phyloP scores from a whole-genome alignment of 441 rosid species.

The Adansonia grandidieri region DNA sequence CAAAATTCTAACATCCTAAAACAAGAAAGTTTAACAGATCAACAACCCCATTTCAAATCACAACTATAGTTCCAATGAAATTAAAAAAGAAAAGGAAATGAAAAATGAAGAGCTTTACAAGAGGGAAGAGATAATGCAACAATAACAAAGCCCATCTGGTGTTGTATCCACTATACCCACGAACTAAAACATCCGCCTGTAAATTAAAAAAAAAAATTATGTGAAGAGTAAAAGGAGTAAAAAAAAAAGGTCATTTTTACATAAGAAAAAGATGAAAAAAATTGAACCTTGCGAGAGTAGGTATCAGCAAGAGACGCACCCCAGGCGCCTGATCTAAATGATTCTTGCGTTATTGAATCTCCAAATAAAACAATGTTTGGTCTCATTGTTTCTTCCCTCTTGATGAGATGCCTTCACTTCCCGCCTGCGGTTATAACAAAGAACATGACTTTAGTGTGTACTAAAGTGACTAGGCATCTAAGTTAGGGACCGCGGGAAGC shows the following conservation, averaged over 20 bases:
- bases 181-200: slow-evolving; percentile 76
- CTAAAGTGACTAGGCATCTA: no score
- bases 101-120: slow-evolving; percentile 43
- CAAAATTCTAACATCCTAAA: not conserved
- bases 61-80: slow-evolving; percentile 1
- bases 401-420: no score
- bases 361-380: slow-evolving; percentile 83
- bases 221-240: not conserved
- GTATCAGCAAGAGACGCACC: slow-evolving; percentile 79
- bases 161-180: slow-evolving; percentile 96
- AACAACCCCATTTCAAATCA: slow-evolving; percentile 1
- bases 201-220: not conserved
- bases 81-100: not conserved
- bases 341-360: slow-evolving; percentile 81
- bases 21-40: not conserved
- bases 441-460: no score
- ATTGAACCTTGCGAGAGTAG: slow-evolving; percentile 77
- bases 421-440: no score
- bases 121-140: slow-evolving; percentile 77
- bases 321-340: slow-evolving; percentile 85
- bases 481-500: no score
- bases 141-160: slow-evolving; percentile 93
- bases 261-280: not conserved
- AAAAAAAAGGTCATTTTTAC: not conserved
- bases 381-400: slow-evolving; percentile 48